Percentiles rank a stretch among this genome's conserved stretches.
Conservation (phyloP, 352 stramenopile species). For the Thalassiosira livingstoniorum region DNA sequence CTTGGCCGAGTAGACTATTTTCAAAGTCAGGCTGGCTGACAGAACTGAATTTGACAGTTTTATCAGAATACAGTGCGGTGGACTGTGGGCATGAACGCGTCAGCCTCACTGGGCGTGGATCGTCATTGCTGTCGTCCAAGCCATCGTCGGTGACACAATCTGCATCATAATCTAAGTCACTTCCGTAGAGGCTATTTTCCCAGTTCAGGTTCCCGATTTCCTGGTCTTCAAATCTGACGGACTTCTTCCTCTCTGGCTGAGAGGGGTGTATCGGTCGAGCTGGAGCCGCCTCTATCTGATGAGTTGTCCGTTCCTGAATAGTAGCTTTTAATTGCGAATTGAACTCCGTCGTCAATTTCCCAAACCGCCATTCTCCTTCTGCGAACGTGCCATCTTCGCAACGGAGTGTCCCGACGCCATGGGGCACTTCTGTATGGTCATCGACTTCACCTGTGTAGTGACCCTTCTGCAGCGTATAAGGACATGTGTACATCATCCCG, state of each 20-base stretch:
- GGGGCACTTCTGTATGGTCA: neutral
- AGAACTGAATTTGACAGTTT: neutral
- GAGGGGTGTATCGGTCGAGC: neutral
- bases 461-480: neutral
- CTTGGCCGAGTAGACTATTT: neutral
- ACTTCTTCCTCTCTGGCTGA: neutral
- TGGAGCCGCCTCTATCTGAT: no score
- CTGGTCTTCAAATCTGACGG: neutral
- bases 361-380: neutral
- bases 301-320: neutral
- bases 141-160: neutral
- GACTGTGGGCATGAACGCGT: neutral
- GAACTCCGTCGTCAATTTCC: neutral
- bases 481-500: neutral
- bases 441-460: conserved; percentile 2
- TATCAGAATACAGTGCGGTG: neutral
- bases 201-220: neutral
- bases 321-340: no score
- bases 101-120: neutral
- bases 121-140: neutral
- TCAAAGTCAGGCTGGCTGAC: neutral
- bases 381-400: neutral
- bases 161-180: neutral
- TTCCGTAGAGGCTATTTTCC: neutral
- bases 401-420: neutral